Conservation (phyloP, 1,139 yeast genomes). For the Saccharomyces hybrid region DNA sequence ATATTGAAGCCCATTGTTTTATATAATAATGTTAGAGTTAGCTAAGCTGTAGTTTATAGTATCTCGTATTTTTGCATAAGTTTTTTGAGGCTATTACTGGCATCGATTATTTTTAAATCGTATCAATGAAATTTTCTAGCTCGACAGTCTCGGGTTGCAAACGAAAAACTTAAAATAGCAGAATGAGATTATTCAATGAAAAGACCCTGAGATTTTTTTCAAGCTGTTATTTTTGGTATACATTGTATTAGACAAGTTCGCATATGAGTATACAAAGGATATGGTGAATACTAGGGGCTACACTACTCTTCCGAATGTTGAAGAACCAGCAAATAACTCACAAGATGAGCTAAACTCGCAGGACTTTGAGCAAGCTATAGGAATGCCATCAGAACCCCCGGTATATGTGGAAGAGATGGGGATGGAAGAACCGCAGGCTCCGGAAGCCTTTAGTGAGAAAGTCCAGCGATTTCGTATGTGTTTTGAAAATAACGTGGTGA, state of each 20-base stretch:
- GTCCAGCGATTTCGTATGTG: constrained; percentile 14
- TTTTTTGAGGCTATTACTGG: neutral
- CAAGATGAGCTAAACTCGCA: neutral
- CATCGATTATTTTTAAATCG: neutral
- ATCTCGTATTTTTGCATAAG: neutral
- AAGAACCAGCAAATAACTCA: neutral
- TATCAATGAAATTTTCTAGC: neutral
- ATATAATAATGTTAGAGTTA: neutral
- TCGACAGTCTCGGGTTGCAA: neutral
- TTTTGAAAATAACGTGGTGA: constrained; percentile 17
- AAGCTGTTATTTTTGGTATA: neutral
- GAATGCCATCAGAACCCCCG: constrained; percentile 4
- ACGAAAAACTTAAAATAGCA: neutral
- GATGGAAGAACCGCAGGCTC: neutral
- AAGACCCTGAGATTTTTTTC: neutral
- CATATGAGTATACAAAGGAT: neutral
- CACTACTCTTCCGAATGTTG: neutral
- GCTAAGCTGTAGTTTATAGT: neutral
- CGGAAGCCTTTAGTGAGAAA: constrained; percentile 7
- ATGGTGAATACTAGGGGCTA: neutral
- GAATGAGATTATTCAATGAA: neutral
- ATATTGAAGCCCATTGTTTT: neutral
- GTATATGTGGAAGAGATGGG: constrained; percentile 1
- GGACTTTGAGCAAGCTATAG: neutral
- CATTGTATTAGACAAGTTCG: neutral